Percentiles rank a stretch among this genome's conserved stretches.
These are phyloP conservation scores for Hanseniaspora vineae DNA, from an alignment of 805 yeast species.

Conservation along the genomic window DNA sequence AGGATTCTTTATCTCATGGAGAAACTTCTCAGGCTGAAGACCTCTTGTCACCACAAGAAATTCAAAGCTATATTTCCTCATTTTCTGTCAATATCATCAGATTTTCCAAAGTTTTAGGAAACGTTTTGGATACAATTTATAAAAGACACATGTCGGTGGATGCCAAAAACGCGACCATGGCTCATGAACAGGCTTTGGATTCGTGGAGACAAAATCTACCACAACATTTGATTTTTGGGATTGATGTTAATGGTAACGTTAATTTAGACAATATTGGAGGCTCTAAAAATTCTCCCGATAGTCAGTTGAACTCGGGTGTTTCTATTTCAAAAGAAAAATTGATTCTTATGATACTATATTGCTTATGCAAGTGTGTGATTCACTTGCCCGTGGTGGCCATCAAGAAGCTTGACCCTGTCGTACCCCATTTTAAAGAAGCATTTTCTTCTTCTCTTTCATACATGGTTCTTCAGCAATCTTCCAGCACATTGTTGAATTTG, in stretches of 20 bases:
- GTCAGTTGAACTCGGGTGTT: too few relatives aligned
- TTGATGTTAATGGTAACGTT: slow-evolving; percentile 41
- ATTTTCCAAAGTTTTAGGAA: slow-evolving; percentile 60
- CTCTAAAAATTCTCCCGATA: neutral
- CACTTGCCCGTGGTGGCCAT: slow-evolving; percentile 50
- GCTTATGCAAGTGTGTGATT: slow-evolving; percentile 48
- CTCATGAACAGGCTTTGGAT: slow-evolving; percentile 58
- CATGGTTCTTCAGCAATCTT: slow-evolving; percentile 56
- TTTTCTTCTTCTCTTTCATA: slow-evolving; percentile 39
- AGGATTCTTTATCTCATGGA: neutral
- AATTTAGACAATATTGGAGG: slow-evolving; percentile 8
- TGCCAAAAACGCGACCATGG: slow-evolving; percentile 17
- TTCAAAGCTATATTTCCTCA: slow-evolving; percentile 59
- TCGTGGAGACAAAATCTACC: slow-evolving; percentile 70
- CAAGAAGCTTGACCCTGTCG: slow-evolving; percentile 21
- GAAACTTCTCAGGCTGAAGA: too few relatives aligned
- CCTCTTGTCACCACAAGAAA: slow-evolving; percentile 13
- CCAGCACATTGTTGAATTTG: slow-evolving; percentile 44
- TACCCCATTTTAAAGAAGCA: slow-evolving; percentile 6
- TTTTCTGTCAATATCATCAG: slow-evolving; percentile 54
- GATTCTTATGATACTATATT: slow-evolving; percentile 44
- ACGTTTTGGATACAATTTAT: slow-evolving; percentile 57
- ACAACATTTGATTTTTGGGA: slow-evolving; percentile 42
- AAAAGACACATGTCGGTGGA: slow-evolving; percentile 33
- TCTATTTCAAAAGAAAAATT: slow-evolving; percentile 31